phyloP scores from a whole-genome alignment of 129 eudicot species.

The Pulicaria dysenterica region DNA sequence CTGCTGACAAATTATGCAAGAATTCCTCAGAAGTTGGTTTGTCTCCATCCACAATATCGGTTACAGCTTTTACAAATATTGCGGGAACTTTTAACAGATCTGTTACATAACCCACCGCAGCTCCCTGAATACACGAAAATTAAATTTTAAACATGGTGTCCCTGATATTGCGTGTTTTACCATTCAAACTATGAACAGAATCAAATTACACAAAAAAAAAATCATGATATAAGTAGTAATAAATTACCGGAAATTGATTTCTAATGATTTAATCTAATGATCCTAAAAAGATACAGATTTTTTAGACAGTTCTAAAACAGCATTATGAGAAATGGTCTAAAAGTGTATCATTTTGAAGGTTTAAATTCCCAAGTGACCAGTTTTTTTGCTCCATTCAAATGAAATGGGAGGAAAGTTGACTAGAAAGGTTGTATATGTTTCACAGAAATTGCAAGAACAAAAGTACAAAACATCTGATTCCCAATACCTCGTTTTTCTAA shows the following conservation, averaged over 20 bases:
- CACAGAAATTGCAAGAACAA: no score
- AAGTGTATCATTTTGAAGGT: neutral
- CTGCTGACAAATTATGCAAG: conserved; percentile 72
- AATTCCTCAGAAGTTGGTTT: conserved; percentile 94
- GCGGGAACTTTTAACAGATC: conserved; percentile 79
- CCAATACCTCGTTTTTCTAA: neutral
- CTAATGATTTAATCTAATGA: neutral
- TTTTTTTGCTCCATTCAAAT: neutral
- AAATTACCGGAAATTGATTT: neutral
- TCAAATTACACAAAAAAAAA: no score
- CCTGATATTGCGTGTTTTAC: neutral
- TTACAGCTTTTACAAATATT: conserved; percentile 83
- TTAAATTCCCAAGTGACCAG: neutral
- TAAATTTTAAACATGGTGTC: neutral
- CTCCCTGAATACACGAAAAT: conserved; percentile 60
- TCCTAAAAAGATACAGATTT: neutral
- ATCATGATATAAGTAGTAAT: neutral
- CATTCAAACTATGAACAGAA: neutral
- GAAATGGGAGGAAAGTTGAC: no score
- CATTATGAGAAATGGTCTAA: neutral
- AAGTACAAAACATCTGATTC: neutral
- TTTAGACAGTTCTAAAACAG: no score
- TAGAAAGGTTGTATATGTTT: no score
- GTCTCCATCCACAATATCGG: conserved; percentile 93
- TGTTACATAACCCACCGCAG: conserved; percentile 91